phyloP scores from a whole-genome alignment of 768 basidiomycete genomes.

The Wakefieldia striispora region DNA sequence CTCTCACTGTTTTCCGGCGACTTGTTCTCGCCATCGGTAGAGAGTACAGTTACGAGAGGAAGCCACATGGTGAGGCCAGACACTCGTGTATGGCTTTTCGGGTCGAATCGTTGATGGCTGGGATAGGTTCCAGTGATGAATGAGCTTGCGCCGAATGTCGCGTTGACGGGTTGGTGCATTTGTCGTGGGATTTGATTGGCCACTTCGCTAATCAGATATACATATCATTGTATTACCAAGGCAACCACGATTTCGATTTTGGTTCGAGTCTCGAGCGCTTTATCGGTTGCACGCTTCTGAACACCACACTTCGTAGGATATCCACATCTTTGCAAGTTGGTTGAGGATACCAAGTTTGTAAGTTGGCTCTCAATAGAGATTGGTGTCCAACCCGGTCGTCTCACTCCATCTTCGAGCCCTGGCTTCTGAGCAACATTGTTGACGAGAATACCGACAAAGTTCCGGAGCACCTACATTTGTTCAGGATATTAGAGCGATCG shows the following conservation, averaged over 20 bases:
- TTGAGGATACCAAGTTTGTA: constrained; percentile 74
- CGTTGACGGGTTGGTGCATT: constrained; percentile 64
- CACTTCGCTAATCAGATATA: constrained; percentile 7
- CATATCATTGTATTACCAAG: constrained; percentile 35
- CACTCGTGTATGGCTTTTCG: background rate
- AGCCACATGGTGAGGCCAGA: constrained; percentile 74
- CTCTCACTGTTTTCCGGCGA: constrained; percentile 87
- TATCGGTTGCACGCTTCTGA: background rate
- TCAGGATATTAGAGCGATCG: constrained; percentile 62
- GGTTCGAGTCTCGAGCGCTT: constrained; percentile 39
- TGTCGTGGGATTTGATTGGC: background rate
- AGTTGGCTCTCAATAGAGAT: constrained; percentile 21
- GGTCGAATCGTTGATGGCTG: background rate
- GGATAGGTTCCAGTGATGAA: constrained; percentile 85
- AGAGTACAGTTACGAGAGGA: constrained; percentile 84
- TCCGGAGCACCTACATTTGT: constrained; percentile 62
- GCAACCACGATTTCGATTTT: constrained; percentile 93
- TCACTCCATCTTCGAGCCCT: constrained; percentile 52
- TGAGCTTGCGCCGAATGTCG: constrained; percentile 71
- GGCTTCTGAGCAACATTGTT: constrained; percentile 87
- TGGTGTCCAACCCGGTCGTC: background rate
- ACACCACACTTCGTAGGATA: constrained; percentile 43
- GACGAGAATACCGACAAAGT: constrained; percentile 60
- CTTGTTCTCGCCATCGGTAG: constrained; percentile 82
- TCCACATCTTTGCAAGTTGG: constrained; percentile 62